These are phyloP conservation scores for Ustilago sp. DNA, from an alignment of 1,284 basidiomycete species.

Conservation along the genomic window DNA sequence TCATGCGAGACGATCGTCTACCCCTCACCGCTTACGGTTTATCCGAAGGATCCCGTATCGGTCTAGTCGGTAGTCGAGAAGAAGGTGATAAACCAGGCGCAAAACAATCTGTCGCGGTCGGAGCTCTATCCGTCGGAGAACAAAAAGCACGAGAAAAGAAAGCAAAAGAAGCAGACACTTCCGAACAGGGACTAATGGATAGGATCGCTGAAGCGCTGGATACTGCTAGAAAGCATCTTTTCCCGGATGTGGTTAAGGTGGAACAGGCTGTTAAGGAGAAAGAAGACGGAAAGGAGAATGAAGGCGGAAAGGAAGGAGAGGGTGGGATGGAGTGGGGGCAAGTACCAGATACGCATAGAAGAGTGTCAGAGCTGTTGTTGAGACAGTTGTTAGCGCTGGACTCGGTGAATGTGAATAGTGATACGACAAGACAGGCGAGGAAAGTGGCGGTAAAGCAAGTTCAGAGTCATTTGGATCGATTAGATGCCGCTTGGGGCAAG, in stretches of 20 bases:
- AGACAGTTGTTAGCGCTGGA: slow-evolving; percentile 64
- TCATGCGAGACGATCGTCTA: slow-evolving; percentile 63
- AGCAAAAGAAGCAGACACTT: slow-evolving; percentile 35
- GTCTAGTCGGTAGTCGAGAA: slow-evolving; percentile 53
- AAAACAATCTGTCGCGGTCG: slow-evolving; percentile 28
- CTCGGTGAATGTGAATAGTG: slow-evolving; percentile 57
- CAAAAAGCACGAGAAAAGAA: slow-evolving; percentile 50
- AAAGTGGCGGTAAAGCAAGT: slow-evolving; percentile 66
- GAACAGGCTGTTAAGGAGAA: slow-evolving; percentile 35
- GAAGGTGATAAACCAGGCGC: slow-evolving; percentile 49
- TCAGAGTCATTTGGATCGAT: slow-evolving; percentile 64
- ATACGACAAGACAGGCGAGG: slow-evolving; percentile 55
- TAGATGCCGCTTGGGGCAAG: slow-evolving; percentile 59
- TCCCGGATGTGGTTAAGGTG: slow-evolving; percentile 60
- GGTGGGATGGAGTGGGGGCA: slow-evolving; percentile 6
- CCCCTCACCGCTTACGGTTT: slow-evolving; percentile 59
- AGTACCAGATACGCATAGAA: slow-evolving; percentile 54
- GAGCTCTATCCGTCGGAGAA: slow-evolving; percentile 36
- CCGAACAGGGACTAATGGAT: slow-evolving; percentile 51
- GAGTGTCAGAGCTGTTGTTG: slow-evolving; percentile 62
- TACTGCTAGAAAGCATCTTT: slow-evolving; percentile 42
- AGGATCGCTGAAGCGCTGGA: slow-evolving; percentile 56
- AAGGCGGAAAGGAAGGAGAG: neutral
- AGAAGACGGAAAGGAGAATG: neutral
- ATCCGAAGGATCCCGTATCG: slow-evolving; percentile 57